Percentiles rank a stretch among this genome's conserved stretches.
Conservation (phyloP, 768 basidiomycete genomes). For the Leccinum olivaceopallidum region DNA sequence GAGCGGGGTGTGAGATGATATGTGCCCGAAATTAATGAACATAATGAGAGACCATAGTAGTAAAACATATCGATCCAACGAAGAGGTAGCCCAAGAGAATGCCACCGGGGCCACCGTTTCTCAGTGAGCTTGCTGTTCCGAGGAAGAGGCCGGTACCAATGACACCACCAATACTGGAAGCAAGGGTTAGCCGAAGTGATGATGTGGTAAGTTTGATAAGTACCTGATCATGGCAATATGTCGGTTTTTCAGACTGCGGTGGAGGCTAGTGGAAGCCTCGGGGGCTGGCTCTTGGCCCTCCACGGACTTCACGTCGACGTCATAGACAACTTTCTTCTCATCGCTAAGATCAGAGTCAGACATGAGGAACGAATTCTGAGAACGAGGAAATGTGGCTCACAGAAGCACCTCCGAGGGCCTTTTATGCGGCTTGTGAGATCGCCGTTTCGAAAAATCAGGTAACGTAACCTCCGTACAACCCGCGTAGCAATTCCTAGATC, state of each 20-base stretch:
- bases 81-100: slow-evolving; percentile 43
- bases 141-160: slow-evolving; percentile 44
- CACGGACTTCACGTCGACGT: slow-evolving; percentile 5
- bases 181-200: background rate
- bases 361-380: slow-evolving; percentile 9
- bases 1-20: background rate
- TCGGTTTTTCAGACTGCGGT: slow-evolving; percentile 34
- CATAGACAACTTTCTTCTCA: background rate
- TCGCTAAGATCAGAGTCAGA: background rate
- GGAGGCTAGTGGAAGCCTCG: slow-evolving; percentile 10
- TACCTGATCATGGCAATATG: slow-evolving; percentile 40
- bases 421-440: background rate
- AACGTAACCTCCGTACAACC: background rate
- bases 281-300: slow-evolving; percentile 11
- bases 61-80: slow-evolving; percentile 38
- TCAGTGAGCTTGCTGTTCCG: slow-evolving; percentile 35
- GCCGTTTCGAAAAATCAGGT: background rate
- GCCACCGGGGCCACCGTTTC: slow-evolving; percentile 47
- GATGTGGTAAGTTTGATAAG: too few relatives aligned
- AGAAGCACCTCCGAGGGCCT: background rate
- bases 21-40: background rate
- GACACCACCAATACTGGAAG: slow-evolving; percentile 36
- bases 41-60: slow-evolving; percentile 34
- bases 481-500: background rate
- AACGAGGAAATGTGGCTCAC: background rate